Conservation (phyloP, 805 yeast species). For the Lachancea thermotolerans region DNA sequence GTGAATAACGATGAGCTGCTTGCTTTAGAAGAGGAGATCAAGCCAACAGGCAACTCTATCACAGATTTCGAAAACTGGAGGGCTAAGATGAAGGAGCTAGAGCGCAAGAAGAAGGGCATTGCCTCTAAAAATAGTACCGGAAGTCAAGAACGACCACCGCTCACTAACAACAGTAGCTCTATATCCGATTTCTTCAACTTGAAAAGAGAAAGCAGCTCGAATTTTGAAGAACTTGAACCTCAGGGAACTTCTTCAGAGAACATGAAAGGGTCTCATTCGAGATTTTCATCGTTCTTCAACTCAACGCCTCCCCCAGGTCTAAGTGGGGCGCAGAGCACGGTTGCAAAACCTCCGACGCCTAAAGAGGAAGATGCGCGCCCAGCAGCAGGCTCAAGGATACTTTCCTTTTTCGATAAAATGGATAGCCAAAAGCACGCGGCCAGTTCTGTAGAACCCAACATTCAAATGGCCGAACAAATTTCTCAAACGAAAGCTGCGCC, state of each 20-base stretch:
- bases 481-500: conserved; percentile 1
- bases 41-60: conserved; percentile 31
- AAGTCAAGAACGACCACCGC: conserved; percentile 8
- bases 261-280: conserved; percentile 21
- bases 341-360: conserved; percentile 9
- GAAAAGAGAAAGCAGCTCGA: conserved; percentile 10
- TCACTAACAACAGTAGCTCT: conserved; percentile 21
- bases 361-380: conserved; percentile 7
- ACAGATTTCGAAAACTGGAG: conserved; percentile 38
- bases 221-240: conserved; percentile 10
- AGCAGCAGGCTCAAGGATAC: conserved; percentile 26
- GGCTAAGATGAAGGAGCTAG: conserved; percentile 33
- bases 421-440: conserved; percentile 6
- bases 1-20: conserved; percentile 30
- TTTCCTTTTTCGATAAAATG: conserved; percentile 25
- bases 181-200: conserved; percentile 29
- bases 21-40: conserved; percentile 29
- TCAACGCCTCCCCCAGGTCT: conserved; percentile 13
- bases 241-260: conserved; percentile 10
- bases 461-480: conserved; percentile 1
- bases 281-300: conserved; percentile 34
- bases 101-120: conserved; percentile 31
- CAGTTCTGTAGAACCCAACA: background rate
- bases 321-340: background rate
- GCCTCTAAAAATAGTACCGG: conserved; percentile 5